phyloP scores from a whole-genome alignment of 768 basidiomycete species.

The Rhodosporidiobolus sp. region DNA sequence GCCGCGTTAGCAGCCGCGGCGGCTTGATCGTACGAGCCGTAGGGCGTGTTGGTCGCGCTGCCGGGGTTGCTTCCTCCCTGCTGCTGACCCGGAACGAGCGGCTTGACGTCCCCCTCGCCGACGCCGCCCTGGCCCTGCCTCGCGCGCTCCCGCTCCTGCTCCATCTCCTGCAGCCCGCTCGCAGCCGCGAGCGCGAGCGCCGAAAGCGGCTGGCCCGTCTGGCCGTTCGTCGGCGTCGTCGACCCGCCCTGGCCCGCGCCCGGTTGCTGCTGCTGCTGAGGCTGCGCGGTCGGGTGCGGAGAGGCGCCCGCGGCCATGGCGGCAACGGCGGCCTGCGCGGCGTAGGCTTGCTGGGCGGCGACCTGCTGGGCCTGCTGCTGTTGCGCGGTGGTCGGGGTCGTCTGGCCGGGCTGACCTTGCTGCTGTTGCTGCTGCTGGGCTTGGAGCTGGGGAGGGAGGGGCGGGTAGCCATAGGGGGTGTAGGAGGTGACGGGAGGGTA shows the following conservation, averaged over 20 bases:
- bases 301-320: background rate
- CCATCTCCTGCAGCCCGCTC: slow-evolving; percentile 83
- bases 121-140: slow-evolving; percentile 7
- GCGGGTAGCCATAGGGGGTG: slow-evolving; percentile 30
- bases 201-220: slow-evolving; percentile 47
- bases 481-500: slow-evolving; percentile 17
- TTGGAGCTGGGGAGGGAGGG: background rate
- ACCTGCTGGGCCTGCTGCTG: slow-evolving; percentile 6
- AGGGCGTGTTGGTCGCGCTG: slow-evolving; percentile 33
- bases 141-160: slow-evolving; percentile 62
- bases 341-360: slow-evolving; percentile 42
- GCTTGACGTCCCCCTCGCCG: background rate
- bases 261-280: slow-evolving; percentile 24
- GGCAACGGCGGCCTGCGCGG: slow-evolving; percentile 62
- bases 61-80: slow-evolving; percentile 15
- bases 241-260: slow-evolving; percentile 45
- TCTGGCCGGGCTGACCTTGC: slow-evolving; percentile 7
- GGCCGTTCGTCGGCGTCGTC: too few species aligned
- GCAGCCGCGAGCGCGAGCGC: slow-evolving; percentile 62
- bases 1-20: background rate
- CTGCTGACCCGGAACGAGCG: background rate
- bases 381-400: background rate
- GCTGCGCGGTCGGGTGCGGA: background rate
- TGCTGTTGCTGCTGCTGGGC: slow-evolving; percentile 8
- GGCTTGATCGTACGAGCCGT: slow-evolving; percentile 29